These are phyloP conservation scores for Nannizzia gypsea DNA, from an alignment of 2,329 filamentous ascomycete species.

Conservation along the genomic window DNA sequence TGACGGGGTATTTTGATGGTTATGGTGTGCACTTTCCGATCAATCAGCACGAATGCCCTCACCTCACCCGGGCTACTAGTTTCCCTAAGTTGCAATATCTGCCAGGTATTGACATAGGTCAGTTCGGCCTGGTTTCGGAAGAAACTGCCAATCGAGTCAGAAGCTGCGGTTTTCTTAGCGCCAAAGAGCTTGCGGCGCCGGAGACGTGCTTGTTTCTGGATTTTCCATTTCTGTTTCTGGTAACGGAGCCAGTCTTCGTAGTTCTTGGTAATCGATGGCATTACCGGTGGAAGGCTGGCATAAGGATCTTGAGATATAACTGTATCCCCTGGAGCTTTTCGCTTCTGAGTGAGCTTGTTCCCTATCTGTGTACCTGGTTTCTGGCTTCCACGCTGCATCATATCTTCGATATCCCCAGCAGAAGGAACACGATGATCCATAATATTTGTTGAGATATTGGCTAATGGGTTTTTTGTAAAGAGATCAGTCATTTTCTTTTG, in stretches of 20 bases:
- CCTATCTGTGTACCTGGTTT: slow-evolving; percentile 53
- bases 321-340: slow-evolving; percentile 57
- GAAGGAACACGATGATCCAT: slow-evolving; percentile 45
- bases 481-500: slow-evolving; percentile 97
- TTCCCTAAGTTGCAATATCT: slow-evolving; percentile 73
- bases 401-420: slow-evolving; percentile 64
- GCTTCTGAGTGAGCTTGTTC: slow-evolving; percentile 48
- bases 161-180: slow-evolving; percentile 55
- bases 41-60: slow-evolving; percentile 79
- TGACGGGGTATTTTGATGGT: slow-evolving; percentile 83
- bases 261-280: slow-evolving; percentile 75
- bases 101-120: slow-evolving; percentile 88
- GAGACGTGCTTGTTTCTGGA: slow-evolving; percentile 80
- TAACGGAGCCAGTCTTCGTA: slow-evolving; percentile 83
- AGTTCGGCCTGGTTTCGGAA: slow-evolving; percentile 89
- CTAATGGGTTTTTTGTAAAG: slow-evolving; percentile 56
- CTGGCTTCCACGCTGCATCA: slow-evolving; percentile 52
- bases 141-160: slow-evolving; percentile 53
- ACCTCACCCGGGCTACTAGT: slow-evolving; percentile 81
- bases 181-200: slow-evolving; percentile 86
- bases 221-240: slow-evolving; percentile 98
- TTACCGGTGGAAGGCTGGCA: slow-evolving; percentile 64
- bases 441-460: slow-evolving; percentile 55
- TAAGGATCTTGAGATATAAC: slow-evolving; percentile 63
- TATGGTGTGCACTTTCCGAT: slow-evolving; percentile 76